Evolutionary conservation across 225 moss, liverwort and hornwort genomes (phyloP), one percentile per base, ranked within the genome.

Genomic region (Ulota crispa): DNA sequence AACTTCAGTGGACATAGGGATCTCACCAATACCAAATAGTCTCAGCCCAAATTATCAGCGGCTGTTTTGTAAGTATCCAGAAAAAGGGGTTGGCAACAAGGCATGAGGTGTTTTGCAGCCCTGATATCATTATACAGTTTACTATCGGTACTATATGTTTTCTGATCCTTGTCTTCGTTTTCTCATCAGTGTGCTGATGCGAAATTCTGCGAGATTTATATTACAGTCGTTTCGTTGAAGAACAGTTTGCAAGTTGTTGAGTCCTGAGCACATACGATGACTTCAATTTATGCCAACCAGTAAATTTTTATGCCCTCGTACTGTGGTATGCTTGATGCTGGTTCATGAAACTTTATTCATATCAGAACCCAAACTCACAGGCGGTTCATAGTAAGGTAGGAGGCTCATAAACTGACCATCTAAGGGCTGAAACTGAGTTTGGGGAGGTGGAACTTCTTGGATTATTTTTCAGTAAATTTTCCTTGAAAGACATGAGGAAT

Each of bases 1-100:
- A 67, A 27, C 54, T 39, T 23, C 10, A 60, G 52, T 66, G 19
- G 34, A 47, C 23, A 67, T 77, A 77, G 79, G 67, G 54, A 52
- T 43, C 61, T 84, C 68, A 23, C 36, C 14, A 63, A 74, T 39
- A 76, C 30, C 2, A 13, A 75, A 32, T 26, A 50, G 67, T 24
- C 2, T 43, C 72, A 56, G 81, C 83, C 77, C 77, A 62, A 72
- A 59, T 45, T 59, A 81, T 72, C 34, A 85, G 77, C 15, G 85
- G 81, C 73, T 85, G 59, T 47, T 72, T 36, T 76, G 72, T 85
- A 55, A 55, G 71, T 85, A 76, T 36, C 11, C 4, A 30, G 5
- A n/a, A 11, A 14, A 16, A 19, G 54, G 32, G 66, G 59, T 72
- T 67, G 19, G 47, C 16, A 52, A 20, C 77, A 73, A 20, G 0